A percentile compares a stretch with the other conserved stretches of the same genome.
phyloP scores from a whole-genome alignment of 495 filamentous ascomycete genomes.

The Parmelia sp. region DNA sequence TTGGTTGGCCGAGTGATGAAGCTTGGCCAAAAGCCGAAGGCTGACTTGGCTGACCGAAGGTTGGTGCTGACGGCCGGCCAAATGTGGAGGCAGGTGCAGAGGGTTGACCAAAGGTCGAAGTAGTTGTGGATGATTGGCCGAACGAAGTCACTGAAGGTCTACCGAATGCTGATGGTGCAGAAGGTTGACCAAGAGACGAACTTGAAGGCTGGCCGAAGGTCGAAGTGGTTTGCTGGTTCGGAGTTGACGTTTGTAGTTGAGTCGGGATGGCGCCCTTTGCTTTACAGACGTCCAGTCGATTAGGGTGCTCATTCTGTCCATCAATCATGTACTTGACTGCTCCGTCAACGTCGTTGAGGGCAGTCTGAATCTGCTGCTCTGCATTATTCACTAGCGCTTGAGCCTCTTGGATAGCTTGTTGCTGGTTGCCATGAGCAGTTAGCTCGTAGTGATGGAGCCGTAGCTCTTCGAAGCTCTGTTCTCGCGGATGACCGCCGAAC shows the following conservation, averaged over 20 bases:
- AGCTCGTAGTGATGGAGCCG: slow-evolving; percentile 60
- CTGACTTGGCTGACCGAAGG: slow-evolving; percentile 25
- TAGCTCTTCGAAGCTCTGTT: slow-evolving; percentile 80
- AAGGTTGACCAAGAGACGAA: slow-evolving; percentile 32
- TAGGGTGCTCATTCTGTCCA: slow-evolving; percentile 67
- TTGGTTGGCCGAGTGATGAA: slow-evolving; percentile 16
- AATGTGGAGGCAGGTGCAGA: slow-evolving; percentile 27
- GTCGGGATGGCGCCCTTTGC: slow-evolving; percentile 34
- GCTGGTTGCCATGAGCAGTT: slow-evolving; percentile 50
- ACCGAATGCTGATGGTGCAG: slow-evolving; percentile 30
- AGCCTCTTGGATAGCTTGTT: slow-evolving; percentile 63
- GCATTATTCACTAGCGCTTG: slow-evolving; percentile 51
- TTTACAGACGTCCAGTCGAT: slow-evolving; percentile 65
- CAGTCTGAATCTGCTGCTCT: slow-evolving; percentile 60
- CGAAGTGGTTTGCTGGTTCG: slow-evolving; percentile 19
- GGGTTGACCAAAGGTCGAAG: slow-evolving; percentile 39
- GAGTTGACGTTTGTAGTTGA: slow-evolving; percentile 23
- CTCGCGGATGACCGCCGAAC: slow-evolving; percentile 69
- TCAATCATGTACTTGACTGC: slow-evolving; percentile 67
- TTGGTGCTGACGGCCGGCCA: slow-evolving; percentile 25
- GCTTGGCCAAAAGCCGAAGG: slow-evolving; percentile 31
- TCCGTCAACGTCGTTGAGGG: slow-evolving; percentile 58
- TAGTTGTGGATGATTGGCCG: slow-evolving; percentile 27
- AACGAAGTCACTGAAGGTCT: slow-evolving; percentile 25
- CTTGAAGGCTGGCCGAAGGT: slow-evolving; percentile 39